Conservation (phyloP, 208 protist genomes). For the Strigomonas culicis region DNA sequence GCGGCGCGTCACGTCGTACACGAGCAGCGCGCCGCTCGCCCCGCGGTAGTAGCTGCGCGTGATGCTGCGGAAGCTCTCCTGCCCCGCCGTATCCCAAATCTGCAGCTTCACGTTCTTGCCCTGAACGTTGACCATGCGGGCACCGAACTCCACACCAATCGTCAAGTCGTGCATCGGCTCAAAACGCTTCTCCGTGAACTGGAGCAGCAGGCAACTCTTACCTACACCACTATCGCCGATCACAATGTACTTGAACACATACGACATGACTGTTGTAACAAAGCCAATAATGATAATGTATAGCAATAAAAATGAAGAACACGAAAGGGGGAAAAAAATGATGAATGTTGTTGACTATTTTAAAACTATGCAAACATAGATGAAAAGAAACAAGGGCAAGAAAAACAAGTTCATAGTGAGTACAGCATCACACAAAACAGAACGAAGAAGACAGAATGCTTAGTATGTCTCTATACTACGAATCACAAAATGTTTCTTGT, state of each 20-base stretch:
- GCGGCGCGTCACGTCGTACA: slow-evolving; percentile 98
- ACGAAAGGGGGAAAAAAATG: neutral
- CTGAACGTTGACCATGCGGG: slow-evolving; percentile 94
- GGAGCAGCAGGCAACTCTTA: slow-evolving; percentile 98
- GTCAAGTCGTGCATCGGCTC: slow-evolving; percentile 99
- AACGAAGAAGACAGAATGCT: no score
- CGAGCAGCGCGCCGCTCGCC: slow-evolving; percentile 97
- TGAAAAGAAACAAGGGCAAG: neutral
- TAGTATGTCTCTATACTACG: no score
- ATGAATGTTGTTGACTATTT: neutral
- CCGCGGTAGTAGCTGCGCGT: slow-evolving; percentile 99
- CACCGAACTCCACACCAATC: slow-evolving; percentile 99
- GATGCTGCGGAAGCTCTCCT: slow-evolving; percentile 99
- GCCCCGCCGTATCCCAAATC: slow-evolving; percentile 98
- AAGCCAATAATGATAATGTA: neutral
- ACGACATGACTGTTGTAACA: slow-evolving; percentile 18
- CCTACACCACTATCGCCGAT: slow-evolving; percentile 96
- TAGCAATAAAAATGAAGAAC: neutral
- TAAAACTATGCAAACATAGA: neutral
- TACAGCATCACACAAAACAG: neutral
- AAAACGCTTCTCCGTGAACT: slow-evolving; percentile 99
- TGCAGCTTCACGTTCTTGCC: slow-evolving; percentile 98
- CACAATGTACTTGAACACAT: slow-evolving; percentile 98
- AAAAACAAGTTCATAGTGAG: neutral
- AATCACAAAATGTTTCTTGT: no score